phyloP scores from a whole-genome alignment of 371 early-diverging fungal genomes.

The Apophysomyces sp. region DNA sequence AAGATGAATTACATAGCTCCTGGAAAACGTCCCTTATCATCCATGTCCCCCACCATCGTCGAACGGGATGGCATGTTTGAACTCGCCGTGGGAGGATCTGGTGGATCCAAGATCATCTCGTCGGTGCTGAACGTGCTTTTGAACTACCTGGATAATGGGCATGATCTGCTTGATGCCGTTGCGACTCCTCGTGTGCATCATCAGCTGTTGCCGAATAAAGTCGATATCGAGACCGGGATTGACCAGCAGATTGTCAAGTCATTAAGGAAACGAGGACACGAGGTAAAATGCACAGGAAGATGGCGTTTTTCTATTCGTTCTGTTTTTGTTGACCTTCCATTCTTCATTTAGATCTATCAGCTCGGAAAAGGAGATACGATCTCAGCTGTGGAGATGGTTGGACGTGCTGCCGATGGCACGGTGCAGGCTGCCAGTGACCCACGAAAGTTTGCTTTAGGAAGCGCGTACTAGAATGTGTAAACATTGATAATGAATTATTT shows the following conservation, averaged over 20 bases:
- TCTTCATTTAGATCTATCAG: neutral
- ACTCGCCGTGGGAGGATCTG: slow-evolving; percentile 89
- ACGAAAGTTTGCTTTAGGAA: slow-evolving; percentile 41
- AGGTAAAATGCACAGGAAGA: slow-evolving; percentile 10
- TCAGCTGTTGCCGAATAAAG: slow-evolving; percentile 84
- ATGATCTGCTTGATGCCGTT: slow-evolving; percentile 74
- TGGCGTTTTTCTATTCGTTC: neutral
- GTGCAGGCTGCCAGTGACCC: slow-evolving; percentile 46
- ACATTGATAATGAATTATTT: too few species aligned
- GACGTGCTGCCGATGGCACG: slow-evolving; percentile 25
- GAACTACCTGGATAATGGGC: slow-evolving; percentile 70
- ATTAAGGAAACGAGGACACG: slow-evolving; percentile 25
- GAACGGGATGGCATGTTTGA: slow-evolving; percentile 70
- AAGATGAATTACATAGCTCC: slow-evolving; percentile 86
- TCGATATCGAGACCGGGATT: slow-evolving; percentile 33
- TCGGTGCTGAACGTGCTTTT: slow-evolving; percentile 79
- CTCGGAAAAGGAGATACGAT: neutral
- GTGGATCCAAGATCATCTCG: slow-evolving; percentile 95
- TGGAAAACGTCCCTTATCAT: slow-evolving; percentile 92
- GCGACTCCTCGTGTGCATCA: slow-evolving; percentile 88
- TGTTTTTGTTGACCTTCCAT: neutral
- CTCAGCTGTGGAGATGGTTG: slow-evolving; percentile 41
- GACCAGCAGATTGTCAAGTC: slow-evolving; percentile 2
- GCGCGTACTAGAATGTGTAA: slow-evolving; percentile 38
- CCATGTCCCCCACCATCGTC: slow-evolving; percentile 86